Evolutionary conservation across 2,329 filamentous ascomycete species (phyloP), one percentile per base, ranked within the genome.

Genomic region (Colletotrichum gloeosporioides): DNA sequence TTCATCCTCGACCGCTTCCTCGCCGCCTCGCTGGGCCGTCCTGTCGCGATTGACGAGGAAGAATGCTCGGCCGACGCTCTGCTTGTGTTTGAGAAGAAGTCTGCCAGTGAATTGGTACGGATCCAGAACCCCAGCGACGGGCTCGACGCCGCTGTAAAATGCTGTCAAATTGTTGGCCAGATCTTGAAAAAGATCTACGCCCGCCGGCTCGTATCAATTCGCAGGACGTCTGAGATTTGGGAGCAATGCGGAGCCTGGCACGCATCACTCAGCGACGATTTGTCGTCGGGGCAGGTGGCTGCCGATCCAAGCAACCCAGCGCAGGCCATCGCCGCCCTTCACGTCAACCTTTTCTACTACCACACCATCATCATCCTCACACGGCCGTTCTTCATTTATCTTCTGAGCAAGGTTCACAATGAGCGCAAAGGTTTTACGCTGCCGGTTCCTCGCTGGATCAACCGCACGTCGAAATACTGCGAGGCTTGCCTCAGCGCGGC

Each of bases 1-100:
- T 93, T 93, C 75, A 86, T 94, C 16, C 86, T 94, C 9, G 93
- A 94, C 79, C 88, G 90, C 18, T 91, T 94, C 68, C 85, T 94
- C 2, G 89, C 92, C 2, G 90, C 91, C 29, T 91, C 91, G 3
- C 84, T 94, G 3, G 93, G 93, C 7, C 88, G 92, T 12, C 92
- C 92, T 0, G 88, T 88, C 2, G 89, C 90, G 9, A 93, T 94
- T 65, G 88, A 88, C 7, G 90, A 93, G 76, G 89, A 91, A 22
- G 91, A 93, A 75, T 93, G 91, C 80, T 91, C 90, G 18, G 87
- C 88, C 3, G 86, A 88, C 44, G 85, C 87, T 15, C 81, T 90
- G 1, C 31, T 78, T 34, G 72, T 78, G 4, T 77, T 77, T 25
- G 77, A 77, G 27, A 78, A 78, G 69, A 76, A 69, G n/a, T 25